Conservation (phyloP, 2,329 filamentous ascomycete genomes). For the Aureobasidium mangrovei region DNA sequence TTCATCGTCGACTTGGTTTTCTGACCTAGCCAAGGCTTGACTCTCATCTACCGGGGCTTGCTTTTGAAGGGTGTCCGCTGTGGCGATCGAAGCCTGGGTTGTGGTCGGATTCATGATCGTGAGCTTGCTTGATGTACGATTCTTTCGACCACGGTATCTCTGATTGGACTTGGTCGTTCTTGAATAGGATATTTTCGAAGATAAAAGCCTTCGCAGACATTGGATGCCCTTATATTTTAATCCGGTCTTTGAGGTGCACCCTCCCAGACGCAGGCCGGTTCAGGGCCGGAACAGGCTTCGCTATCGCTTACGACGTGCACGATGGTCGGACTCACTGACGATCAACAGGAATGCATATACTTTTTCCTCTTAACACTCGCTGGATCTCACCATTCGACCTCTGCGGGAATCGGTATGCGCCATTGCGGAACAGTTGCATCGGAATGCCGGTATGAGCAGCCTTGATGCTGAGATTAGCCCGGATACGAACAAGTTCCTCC, state of each 20-base stretch:
- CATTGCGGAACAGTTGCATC: too few species aligned
- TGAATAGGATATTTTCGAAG: too few species aligned
- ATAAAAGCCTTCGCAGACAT: not conserved
- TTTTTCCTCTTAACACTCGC: too few species aligned
- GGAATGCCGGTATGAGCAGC: too few species aligned
- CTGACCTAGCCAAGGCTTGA: not conserved
- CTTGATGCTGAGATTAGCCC: too few species aligned
- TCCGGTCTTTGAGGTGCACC: not conserved
- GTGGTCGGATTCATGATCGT: not conserved
- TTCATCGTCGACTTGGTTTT: not conserved
- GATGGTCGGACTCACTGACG: too few species aligned
- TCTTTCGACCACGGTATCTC: not conserved
- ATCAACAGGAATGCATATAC: too few species aligned
- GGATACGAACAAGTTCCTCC: too few species aligned
- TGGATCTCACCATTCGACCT: too few species aligned
- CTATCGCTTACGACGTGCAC: too few species aligned
- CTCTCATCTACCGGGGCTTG: not conserved
- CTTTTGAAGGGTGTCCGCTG: not conserved
- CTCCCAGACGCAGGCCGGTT: not conserved
- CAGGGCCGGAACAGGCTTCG: conserved; percentile 1
- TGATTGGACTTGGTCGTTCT: not conserved
- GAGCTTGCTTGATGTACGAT: too few species aligned
- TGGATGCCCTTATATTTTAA: not conserved
- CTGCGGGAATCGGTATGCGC: too few species aligned
- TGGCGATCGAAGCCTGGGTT: not conserved